Percentiles rank a stretch among this genome's conserved stretches.
phyloP scores from a whole-genome alignment of 768 basidiomycete genomes.

The Mycena floridula region DNA sequence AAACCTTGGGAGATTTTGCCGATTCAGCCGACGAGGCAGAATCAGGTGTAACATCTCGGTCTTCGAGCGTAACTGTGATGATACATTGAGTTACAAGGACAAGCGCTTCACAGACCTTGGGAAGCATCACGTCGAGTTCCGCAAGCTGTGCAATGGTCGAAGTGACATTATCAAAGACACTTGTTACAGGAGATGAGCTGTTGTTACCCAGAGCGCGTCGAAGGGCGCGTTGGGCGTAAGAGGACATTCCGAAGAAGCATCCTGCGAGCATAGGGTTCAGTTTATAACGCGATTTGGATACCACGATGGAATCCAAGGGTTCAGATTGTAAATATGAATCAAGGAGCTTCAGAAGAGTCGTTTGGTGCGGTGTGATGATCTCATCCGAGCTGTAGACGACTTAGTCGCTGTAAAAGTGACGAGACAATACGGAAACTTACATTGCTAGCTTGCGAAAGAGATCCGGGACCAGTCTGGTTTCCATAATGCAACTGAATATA shows the following conservation, averaged over 20 bases:
- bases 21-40: conserved; percentile 5
- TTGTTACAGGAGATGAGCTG: not conserved
- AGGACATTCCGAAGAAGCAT: conserved; percentile 54
- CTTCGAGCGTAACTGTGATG: conserved; percentile 53
- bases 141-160: conserved; percentile 19
- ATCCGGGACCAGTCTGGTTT: conserved; percentile 48
- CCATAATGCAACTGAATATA: conserved; percentile 58
- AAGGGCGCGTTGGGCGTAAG: conserved; percentile 51
- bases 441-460: conserved; percentile 57
- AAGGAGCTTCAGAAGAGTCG: conserved; percentile 78
- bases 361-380: conserved; percentile 79
- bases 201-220: conserved; percentile 33
- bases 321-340: conserved; percentile 75
- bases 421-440: conserved; percentile 34
- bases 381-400: conserved; percentile 47
- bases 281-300: conserved; percentile 31
- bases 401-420: not conserved
- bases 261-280: conserved; percentile 56
- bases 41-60: conserved; percentile 24
- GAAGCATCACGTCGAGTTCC: conserved; percentile 63
- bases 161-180: not conserved
- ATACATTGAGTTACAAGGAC: conserved; percentile 77
- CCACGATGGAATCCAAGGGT: conserved; percentile 22
- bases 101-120: conserved; percentile 75
- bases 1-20: conserved; percentile 24